phyloP scores from a whole-genome alignment of 2,329 filamentous ascomycete genomes.

The Annulohypoxylon truncatum region DNA sequence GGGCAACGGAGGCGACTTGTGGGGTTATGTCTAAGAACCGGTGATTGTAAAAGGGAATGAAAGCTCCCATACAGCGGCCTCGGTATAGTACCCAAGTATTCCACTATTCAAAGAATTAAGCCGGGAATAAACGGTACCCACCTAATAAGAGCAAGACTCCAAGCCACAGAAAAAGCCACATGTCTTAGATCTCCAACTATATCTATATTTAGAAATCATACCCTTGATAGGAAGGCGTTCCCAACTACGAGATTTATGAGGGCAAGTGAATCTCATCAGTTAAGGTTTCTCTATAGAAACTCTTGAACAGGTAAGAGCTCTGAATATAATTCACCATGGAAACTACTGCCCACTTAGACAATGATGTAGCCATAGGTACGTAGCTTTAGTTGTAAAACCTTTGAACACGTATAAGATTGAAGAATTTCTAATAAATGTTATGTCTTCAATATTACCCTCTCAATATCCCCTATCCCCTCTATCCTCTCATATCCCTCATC shows the following conservation, averaged over 20 bases:
- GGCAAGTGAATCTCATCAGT: background rate
- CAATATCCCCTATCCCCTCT: slow-evolving; percentile 2
- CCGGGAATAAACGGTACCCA: slow-evolving; percentile 18
- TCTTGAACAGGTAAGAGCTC: background rate
- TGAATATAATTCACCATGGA: background rate
- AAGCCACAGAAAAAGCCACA: slow-evolving; percentile 9
- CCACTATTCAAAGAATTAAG: background rate
- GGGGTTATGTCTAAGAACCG: slow-evolving; percentile 21
- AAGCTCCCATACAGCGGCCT: slow-evolving; percentile 25
- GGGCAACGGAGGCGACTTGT: slow-evolving; percentile 17
- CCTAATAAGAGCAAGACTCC: background rate
- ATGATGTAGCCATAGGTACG: background rate
- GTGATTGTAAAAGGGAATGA: slow-evolving; percentile 18
- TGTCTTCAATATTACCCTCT: background rate
- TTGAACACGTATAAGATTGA: background rate
- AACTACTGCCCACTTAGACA: background rate
- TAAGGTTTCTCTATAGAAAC: background rate
- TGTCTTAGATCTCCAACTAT: background rate
- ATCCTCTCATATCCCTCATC: background rate
- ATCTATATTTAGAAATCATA: background rate
- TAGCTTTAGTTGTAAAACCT: background rate
- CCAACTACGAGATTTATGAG: background rate
- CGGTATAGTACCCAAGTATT: slow-evolving; percentile 11
- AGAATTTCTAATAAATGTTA: background rate
- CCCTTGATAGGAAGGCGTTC: background rate